phyloP scores from a whole-genome alignment of 2,329 filamentous ascomycete genomes.

The Aspergillus transmontanensis region DNA sequence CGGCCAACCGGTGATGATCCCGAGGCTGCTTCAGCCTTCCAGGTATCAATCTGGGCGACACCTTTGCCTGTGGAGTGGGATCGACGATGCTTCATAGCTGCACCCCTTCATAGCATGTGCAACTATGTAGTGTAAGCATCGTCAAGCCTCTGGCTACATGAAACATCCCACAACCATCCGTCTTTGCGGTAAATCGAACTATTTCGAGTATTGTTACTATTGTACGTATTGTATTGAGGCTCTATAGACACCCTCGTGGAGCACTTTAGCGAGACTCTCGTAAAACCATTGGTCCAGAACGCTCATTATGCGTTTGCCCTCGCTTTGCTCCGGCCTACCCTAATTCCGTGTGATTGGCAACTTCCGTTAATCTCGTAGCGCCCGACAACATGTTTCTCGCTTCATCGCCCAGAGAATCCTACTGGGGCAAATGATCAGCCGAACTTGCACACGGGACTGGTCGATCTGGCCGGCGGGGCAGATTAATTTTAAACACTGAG shows the following conservation, averaged over 20 bases:
- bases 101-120: neutral
- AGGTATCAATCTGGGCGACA: neutral
- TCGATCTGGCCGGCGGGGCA: neutral
- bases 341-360: neutral
- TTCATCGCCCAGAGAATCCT: neutral
- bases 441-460: neutral
- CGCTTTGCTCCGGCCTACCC: neutral
- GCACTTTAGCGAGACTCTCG: neutral
- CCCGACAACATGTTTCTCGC: slow-evolving; percentile 4
- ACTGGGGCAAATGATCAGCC: slow-evolving; percentile 7
- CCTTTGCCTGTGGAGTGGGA: neutral
- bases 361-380: neutral
- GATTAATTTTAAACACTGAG: neutral
- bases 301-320: neutral
- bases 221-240: neutral
- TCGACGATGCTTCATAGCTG: neutral
- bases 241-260: neutral
- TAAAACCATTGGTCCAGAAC: neutral
- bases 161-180: neutral
- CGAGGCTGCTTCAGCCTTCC: neutral
- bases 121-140: neutral
- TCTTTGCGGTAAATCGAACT: neutral
- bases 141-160: neutral
- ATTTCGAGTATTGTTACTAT: neutral
- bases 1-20: slow-evolving; percentile 4